Evolutionary conservation across 2,329 filamentous ascomycete genomes (phyloP).

Genomic region (Penicillium sp.): DNA sequence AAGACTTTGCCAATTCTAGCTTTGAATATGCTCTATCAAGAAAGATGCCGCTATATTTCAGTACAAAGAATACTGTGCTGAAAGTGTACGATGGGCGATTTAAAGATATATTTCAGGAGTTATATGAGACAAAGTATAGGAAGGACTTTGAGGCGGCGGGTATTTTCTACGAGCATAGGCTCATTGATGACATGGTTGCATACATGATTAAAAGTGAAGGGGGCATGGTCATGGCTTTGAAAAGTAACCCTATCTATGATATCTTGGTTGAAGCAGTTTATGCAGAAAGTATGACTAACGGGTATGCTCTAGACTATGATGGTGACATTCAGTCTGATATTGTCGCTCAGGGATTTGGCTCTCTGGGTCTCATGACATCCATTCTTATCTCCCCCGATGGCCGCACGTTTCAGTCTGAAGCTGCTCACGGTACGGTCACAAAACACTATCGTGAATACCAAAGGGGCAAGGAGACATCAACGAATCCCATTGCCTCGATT

Average conservation of each 20-base stretch:
- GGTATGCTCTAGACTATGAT: slow-evolving; percentile 77
- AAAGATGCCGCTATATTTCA: slow-evolving; percentile 94
- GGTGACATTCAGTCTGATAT: slow-evolving; percentile 98
- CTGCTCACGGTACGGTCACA: slow-evolving; percentile 95
- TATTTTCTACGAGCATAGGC: slow-evolving; percentile 98
- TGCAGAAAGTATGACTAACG: too few relatives aligned
- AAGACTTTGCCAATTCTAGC: slow-evolving; percentile 88
- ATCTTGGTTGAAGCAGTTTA: too few relatives aligned
- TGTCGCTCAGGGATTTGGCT: slow-evolving; percentile 96
- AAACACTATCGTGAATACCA: slow-evolving; percentile 98
- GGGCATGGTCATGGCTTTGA: slow-evolving; percentile 95
- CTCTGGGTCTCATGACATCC: slow-evolving; percentile 96
- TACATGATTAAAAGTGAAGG: slow-evolving; percentile 99
- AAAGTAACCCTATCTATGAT: slow-evolving; percentile 65
- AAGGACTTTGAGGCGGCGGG: slow-evolving; percentile 81
- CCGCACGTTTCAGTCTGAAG: slow-evolving; percentile 95
- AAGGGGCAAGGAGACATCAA: slow-evolving; percentile 94
- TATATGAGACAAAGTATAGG: slow-evolving; percentile 85
- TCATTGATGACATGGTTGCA: slow-evolving; percentile 99
- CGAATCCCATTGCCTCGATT: slow-evolving; percentile 97
- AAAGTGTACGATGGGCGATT: slow-evolving; percentile 98
- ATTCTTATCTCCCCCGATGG: slow-evolving; percentile 95
- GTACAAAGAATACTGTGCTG: slow-evolving; percentile 99
- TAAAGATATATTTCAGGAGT: slow-evolving; percentile 98
- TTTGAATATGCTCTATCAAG: slow-evolving; percentile 93